A percentile compares a stretch with the other conserved stretches of the same genome.
Conservation (phyloP, 2,329 filamentous ascomycete genomes). For the Ilyonectria sp. region DNA sequence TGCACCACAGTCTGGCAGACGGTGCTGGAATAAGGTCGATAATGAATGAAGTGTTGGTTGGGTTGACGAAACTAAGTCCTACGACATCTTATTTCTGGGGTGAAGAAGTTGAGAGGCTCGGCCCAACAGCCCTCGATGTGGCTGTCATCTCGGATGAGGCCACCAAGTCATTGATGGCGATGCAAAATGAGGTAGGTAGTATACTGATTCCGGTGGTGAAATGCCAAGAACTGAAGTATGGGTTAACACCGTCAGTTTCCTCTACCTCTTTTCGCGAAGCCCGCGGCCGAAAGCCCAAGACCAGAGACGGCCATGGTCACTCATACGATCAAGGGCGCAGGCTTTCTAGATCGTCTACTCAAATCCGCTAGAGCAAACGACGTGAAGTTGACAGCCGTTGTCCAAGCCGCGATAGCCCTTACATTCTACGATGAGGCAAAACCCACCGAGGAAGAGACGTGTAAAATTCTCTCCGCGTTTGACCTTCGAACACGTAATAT, state of each 20-base stretch:
- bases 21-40: constrained; percentile 16
- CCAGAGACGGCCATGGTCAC: constrained; percentile 8
- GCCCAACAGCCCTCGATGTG: constrained; percentile 19
- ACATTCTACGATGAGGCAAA: constrained; percentile 10
- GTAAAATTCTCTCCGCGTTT: constrained; percentile 20
- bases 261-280: constrained; percentile 14
- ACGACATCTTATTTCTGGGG: constrained; percentile 9
- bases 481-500: constrained; percentile 21
- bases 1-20: constrained; percentile 20
- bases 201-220: neutral
- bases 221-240: neutral
- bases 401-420: constrained; percentile 14
- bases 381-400: constrained; percentile 16
- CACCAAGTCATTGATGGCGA: constrained; percentile 1
- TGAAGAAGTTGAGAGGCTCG: constrained; percentile 15
- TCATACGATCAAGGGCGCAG: neutral
- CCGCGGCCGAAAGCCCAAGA: neutral
- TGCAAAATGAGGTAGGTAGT: constrained; percentile 21
- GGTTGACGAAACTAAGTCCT: neutral
- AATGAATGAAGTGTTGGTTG: constrained; percentile 20
- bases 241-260: constrained; percentile 1
- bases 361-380: constrained; percentile 6
- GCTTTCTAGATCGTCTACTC: neutral
- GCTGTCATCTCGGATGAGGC: constrained; percentile 16
- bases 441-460: constrained; percentile 1